Base-by-base conservation (phyloP, 495 filamentous ascomycete genomes). In the Aspergillus haitiensis region DNA sequence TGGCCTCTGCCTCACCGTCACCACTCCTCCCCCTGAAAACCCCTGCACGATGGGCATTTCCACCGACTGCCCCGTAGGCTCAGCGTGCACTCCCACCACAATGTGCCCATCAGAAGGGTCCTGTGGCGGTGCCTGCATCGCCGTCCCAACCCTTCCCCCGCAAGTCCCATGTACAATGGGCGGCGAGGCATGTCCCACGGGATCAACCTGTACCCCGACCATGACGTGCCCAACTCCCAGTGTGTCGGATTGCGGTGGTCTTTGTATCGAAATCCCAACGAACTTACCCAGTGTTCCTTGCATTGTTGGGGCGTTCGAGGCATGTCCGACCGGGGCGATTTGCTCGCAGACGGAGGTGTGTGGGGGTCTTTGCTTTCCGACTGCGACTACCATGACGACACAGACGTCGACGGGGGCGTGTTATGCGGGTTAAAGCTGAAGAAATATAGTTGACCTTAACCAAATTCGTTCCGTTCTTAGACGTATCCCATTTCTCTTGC, bases 141-240 rank as follows among this genome's bases (percentile, higher is more conserved):
- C 44, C 13, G 10, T 7, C 6, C 12, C 44, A 2, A 21, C 15
- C 16, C 44, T 47, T 7, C 6, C 9, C 15, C 44, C 44, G 6
- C 44, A 47, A 15, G 44, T 47, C 15, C 44, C 44, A 7, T 47
- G 44, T 18, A 21, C 44, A 3, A 47, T 47, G 44, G 44, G 44
- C 44, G 44, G 44, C 44, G 44, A 40, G 37, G 37, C 44, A n/a
- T 47, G 44, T 47, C 44, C 44, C 44, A 47, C 44, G 15, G 44
- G 44, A 47, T 47, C 44, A 9, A 47, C 44, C n/a, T 47, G 44
- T 47, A 47, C 44, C 1, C 44, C 44, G 15, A 47, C 44, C 5
- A 6, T 47, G n/a, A 15, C 6, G 3, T 47, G 44, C 10, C 44
- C 44, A 4, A 47, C 44, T 21, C 44, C 12, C 6, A 47, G 13